Percentiles rank a stretch among this genome's conserved stretches.
Evolutionary conservation across 2,329 filamentous ascomycete species (phyloP).

Genomic region (Cladophialophora exuberans): DNA sequence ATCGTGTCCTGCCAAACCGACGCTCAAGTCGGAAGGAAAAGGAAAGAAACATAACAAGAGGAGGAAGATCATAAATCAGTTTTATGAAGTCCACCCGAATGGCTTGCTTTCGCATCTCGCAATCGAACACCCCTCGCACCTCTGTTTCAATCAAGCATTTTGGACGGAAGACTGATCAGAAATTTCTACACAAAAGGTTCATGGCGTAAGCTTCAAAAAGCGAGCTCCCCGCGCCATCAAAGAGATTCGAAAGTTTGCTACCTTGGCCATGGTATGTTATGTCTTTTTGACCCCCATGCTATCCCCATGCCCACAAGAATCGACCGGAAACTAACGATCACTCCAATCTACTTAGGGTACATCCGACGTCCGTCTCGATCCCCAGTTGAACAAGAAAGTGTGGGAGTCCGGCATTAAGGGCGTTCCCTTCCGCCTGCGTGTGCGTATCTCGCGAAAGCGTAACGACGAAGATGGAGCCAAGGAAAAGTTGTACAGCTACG

Average conservation of each 20-base stretch:
- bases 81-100: conserved; percentile 71
- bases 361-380: conserved; percentile 95
- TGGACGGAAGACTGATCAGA: conserved; percentile 71
- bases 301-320: neutral
- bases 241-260: conserved; percentile 96
- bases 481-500: conserved; percentile 99
- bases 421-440: conserved; percentile 92
- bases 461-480: conserved; percentile 99
- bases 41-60: conserved; percentile 3
- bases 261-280: conserved; percentile 88
- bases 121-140: too few species aligned
- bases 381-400: conserved; percentile 99
- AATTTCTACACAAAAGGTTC: conserved; percentile 65
- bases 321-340: too few species aligned
- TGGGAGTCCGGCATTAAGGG: conserved; percentile 99
- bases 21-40: too few species aligned
- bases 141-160: conserved; percentile 41
- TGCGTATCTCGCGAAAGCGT: conserved; percentile 99
- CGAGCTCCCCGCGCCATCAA: conserved; percentile 97
- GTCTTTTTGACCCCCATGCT: conserved; percentile 3
- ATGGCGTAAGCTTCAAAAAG: conserved; percentile 99
- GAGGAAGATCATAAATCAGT: conserved; percentile 55
- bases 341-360: conserved; percentile 70
- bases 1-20: neutral
- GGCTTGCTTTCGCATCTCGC: conserved; percentile 35